phyloP scores from a whole-genome alignment of 345 rosid genomes.

The rapeseed (Brassica napus) region Da-Ae NC_063442.1:17203501-17204000 shows the following conservation, averaged over 20 bases:
- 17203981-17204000: no score
- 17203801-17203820: background rate
- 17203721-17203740: slow-evolving; percentile 24
- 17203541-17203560: background rate
- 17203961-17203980: background rate
- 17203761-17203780: slow-evolving; percentile 52
- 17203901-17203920: background rate
- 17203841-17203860: background rate
- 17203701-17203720: slow-evolving; percentile 23
- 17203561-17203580: slow-evolving; percentile 8
- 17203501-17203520: background rate
- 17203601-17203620: slow-evolving; percentile 56
- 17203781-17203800: slow-evolving; percentile 41
- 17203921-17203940: background rate
- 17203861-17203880: background rate
- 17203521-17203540: background rate
- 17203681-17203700: slow-evolving; percentile 24
- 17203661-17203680: slow-evolving; percentile 28
- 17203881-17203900: background rate
- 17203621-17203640: slow-evolving; percentile 1
- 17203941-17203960: background rate
- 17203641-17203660: background rate
- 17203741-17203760: slow-evolving; percentile 38
- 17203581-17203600: slow-evolving; percentile 39
- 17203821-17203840: background rate